Conservation (phyloP, 2,329 filamentous ascomycete genomes). For the Nothopassalora personata region DNA sequence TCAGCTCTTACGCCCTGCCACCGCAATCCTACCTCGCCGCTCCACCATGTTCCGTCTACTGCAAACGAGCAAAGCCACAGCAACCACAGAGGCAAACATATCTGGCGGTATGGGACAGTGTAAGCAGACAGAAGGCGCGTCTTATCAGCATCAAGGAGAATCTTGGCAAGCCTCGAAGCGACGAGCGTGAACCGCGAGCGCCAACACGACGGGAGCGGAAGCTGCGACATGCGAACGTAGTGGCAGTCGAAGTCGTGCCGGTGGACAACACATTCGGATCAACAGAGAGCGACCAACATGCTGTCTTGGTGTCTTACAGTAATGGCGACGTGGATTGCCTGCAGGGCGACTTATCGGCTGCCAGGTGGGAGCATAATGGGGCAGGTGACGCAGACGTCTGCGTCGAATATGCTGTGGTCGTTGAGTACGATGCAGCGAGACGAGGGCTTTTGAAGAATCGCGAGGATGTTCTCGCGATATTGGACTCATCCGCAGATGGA, state of each 20-base stretch:
- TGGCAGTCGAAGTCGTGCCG: conserved; percentile 19
- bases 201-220: conserved; percentile 27
- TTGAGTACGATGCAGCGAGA: conserved; percentile 35
- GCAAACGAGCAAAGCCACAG: conserved; percentile 41
- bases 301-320: conserved; percentile 27
- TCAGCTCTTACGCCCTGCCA: conserved; percentile 57
- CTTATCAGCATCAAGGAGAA: conserved; percentile 53
- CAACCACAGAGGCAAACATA: conserved; percentile 52
- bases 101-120: conserved; percentile 45
- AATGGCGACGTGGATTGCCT: conserved; percentile 30
- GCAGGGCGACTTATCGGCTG: conserved; percentile 23
- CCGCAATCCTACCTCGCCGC: conserved; percentile 55
- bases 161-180: conserved; percentile 19
- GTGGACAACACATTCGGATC: background rate
- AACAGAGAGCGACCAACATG: background rate
- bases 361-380: conserved; percentile 24
- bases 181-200: conserved; percentile 27
- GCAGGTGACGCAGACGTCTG: conserved; percentile 12
- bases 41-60: conserved; percentile 54
- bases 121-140: conserved; percentile 44
- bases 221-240: conserved; percentile 29
- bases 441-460: conserved; percentile 42
- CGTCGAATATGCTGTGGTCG: conserved; percentile 25
- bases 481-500: conserved; percentile 26
- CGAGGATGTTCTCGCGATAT: conserved; percentile 39